phyloP scores from a whole-genome alignment of 148 eudicot species.

The Polygonum aviculare region DNA sequence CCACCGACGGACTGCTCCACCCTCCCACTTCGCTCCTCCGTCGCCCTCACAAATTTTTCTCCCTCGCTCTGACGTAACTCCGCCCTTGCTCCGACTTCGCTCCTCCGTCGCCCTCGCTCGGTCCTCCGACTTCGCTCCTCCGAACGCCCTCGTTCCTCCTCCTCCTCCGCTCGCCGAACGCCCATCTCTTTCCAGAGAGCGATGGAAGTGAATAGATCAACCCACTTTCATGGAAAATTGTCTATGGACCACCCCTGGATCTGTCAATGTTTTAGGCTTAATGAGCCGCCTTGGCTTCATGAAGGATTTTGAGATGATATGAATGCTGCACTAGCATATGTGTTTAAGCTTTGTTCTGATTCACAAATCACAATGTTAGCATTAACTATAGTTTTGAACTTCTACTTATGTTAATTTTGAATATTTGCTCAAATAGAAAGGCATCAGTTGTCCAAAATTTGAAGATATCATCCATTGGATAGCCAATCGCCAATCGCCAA shows the following conservation, averaged over 20 bases:
- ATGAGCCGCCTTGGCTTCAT: background rate
- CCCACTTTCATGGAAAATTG: constrained; percentile 92
- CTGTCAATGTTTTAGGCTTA: constrained; percentile 56
- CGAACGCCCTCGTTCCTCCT: too few species aligned
- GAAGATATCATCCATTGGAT: too few species aligned
- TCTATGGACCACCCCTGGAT: constrained; percentile 95
- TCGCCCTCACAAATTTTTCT: too few species aligned
- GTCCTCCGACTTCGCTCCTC: too few species aligned
- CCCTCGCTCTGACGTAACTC: too few species aligned
- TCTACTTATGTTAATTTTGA: background rate
- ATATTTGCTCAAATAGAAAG: background rate
- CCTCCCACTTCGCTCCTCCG: too few species aligned
- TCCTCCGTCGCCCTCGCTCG: too few species aligned
- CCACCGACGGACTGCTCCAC: too few species aligned
- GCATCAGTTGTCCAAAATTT: too few species aligned
- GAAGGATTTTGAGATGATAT: background rate
- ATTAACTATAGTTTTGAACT: background rate
- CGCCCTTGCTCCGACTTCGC: too few species aligned
- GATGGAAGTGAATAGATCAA: constrained; percentile 62
- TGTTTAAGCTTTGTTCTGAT: background rate
- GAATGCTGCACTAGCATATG: background rate
- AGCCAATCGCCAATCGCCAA: too few species aligned
- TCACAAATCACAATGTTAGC: background rate
- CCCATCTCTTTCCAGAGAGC: constrained; percentile 29
- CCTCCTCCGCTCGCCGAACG: too few species aligned